phyloP scores from a whole-genome alignment of 768 basidiomycete genomes.

The Infundibulicybe gibba region DNA sequence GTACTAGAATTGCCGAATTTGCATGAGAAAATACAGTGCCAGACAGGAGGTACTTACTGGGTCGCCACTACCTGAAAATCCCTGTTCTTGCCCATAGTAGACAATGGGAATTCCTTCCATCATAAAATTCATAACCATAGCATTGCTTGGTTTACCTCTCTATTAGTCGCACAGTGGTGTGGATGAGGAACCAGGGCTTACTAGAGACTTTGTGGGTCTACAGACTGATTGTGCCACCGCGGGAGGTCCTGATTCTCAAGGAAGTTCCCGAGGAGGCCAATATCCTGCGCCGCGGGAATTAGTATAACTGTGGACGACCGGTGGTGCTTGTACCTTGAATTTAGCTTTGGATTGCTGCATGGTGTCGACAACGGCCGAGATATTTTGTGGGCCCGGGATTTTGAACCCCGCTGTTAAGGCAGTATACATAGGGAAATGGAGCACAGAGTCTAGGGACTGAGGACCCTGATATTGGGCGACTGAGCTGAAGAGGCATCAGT shows the following conservation, averaged over 20 bases:
- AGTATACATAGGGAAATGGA: constrained; percentile 69
- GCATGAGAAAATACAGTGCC: not conserved
- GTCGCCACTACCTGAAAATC: constrained; percentile 58
- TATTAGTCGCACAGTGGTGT: not conserved
- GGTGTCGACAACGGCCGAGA: constrained; percentile 48
- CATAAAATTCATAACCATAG: constrained; percentile 73
- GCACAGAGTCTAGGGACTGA: constrained; percentile 59
- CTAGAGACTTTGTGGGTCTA: constrained; percentile 72
- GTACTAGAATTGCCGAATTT: constrained; percentile 29
- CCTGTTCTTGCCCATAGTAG: constrained; percentile 81
- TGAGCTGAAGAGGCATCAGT: constrained; percentile 27
- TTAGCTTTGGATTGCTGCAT: constrained; percentile 50
- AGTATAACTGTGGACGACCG: not conserved
- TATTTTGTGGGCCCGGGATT: constrained; percentile 68
- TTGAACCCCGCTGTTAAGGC: constrained; percentile 61
- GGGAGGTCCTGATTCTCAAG: constrained; percentile 77
- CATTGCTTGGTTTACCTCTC: constrained; percentile 44
- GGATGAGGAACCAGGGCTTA: constrained; percentile 22
- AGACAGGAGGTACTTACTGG: constrained; percentile 41
- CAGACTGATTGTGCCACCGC: constrained; percentile 68
- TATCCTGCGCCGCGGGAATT: constrained; percentile 23
- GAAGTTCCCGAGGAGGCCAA: constrained; percentile 64
- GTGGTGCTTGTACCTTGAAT: constrained; percentile 37
- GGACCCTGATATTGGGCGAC: constrained; percentile 61
- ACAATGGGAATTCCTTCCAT: constrained; percentile 81